Conservation (phyloP, 2,329 filamentous ascomycete genomes). For the Xylaria sp. region DNA sequence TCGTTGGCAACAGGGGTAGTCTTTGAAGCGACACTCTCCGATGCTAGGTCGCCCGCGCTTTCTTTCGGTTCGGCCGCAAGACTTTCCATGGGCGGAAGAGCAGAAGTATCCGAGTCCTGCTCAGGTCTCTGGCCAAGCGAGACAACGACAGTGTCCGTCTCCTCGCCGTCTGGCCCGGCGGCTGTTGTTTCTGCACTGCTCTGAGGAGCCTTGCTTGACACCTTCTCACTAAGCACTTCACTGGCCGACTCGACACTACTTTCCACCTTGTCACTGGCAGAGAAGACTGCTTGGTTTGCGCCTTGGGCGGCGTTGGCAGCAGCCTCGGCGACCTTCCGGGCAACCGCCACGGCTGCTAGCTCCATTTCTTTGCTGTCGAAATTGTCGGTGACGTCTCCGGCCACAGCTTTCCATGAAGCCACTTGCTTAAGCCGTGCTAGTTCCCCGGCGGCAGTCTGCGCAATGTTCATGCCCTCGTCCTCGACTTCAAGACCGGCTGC, state of each 20-base stretch:
- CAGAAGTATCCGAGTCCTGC: slow-evolving; percentile 28
- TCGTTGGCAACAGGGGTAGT: slow-evolving; percentile 33
- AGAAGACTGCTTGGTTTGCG: slow-evolving; percentile 14
- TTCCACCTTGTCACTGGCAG: slow-evolving; percentile 26
- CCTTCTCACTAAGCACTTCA: slow-evolving; percentile 38
- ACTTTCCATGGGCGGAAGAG: slow-evolving; percentile 28
- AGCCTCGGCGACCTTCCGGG: slow-evolving; percentile 36
- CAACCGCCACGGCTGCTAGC: slow-evolving; percentile 53
- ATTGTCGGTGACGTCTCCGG: slow-evolving; percentile 74
- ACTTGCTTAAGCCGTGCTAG: slow-evolving; percentile 81
- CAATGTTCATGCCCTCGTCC: slow-evolving; percentile 77
- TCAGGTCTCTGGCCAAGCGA: slow-evolving; percentile 24
- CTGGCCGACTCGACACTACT: slow-evolving; percentile 11
- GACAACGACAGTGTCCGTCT: slow-evolving; percentile 35
- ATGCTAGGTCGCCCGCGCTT: slow-evolving; percentile 25
- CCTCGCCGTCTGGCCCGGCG: slow-evolving; percentile 25
- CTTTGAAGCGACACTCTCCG: slow-evolving; percentile 23
- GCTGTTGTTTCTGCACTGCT: slow-evolving; percentile 26
- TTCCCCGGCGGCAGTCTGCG: slow-evolving; percentile 78
- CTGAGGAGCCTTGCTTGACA: slow-evolving; percentile 27
- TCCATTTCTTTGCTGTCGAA: slow-evolving; percentile 72
- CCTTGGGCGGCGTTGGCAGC: slow-evolving; percentile 36
- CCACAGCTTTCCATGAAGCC: slow-evolving; percentile 79
- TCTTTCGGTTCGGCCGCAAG: slow-evolving; percentile 27
- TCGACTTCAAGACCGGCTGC: slow-evolving; percentile 70